These are phyloP conservation scores for Hymenoscyphus scutula DNA, from an alignment of 2,329 filamentous ascomycete genomes.

Conservation along the genomic window DNA sequence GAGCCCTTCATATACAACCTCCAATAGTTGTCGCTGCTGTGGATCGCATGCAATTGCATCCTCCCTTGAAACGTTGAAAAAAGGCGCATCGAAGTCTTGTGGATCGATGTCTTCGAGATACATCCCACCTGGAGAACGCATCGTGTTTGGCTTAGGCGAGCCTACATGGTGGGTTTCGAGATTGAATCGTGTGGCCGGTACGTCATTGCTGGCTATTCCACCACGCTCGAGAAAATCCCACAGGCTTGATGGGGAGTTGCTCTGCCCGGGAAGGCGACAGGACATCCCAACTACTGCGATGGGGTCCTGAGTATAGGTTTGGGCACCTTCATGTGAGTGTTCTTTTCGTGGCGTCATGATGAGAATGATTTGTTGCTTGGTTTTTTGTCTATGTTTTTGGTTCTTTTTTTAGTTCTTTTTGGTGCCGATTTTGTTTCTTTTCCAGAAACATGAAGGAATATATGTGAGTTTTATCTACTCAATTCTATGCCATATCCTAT, in stretches of 20 bases:
- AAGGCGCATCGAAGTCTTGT: conserved; percentile 40
- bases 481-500: too few relatives aligned
- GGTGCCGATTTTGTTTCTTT: not conserved
- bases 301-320: not conserved
- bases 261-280: conserved; percentile 40
- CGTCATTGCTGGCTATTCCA: conserved; percentile 62
- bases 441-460: not conserved
- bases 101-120: conserved; percentile 41
- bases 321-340: conserved; percentile 5
- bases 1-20: conserved; percentile 65
- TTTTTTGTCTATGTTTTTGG: not conserved
- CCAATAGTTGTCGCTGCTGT: conserved; percentile 43
- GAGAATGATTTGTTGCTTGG: conserved; percentile 4
- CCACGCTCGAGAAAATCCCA: conserved; percentile 58
- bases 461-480: not conserved
- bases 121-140: conserved; percentile 73
- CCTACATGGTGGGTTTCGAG: conserved; percentile 66
- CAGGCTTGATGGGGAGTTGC: conserved; percentile 35
- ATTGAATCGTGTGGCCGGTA: conserved; percentile 67
- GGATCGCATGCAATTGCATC: conserved; percentile 42
- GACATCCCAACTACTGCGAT: conserved; percentile 41
- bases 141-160: conserved; percentile 62
- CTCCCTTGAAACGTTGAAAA: conserved; percentile 39
- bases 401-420: not conserved
- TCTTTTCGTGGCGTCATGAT: conserved; percentile 4